Evolutionary conservation across 257 asterid species (phyloP).

Genomic region (Ophiorrhiza pumila): DNA sequence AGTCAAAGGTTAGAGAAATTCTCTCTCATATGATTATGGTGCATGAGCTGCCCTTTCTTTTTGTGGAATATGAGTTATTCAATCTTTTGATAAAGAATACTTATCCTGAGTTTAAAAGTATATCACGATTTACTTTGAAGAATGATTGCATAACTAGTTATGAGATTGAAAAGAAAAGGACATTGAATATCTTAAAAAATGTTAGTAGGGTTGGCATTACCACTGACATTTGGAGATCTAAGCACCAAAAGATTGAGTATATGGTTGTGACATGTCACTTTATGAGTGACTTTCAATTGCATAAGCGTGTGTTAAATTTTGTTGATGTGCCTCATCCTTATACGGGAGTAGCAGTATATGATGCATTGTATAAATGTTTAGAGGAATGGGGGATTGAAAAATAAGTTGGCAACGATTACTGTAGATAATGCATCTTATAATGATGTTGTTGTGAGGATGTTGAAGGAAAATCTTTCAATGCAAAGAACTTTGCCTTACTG

Average conservation of each 20-base stretch:
- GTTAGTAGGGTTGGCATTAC: neutral
- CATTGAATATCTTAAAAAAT: neutral
- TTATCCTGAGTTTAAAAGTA: too few relatives aligned
- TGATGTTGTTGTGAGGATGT: too few relatives aligned
- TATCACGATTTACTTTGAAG: too few relatives aligned
- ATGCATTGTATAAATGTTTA: neutral
- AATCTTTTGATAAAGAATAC: too few relatives aligned
- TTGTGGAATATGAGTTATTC: too few relatives aligned
- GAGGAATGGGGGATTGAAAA: constrained; percentile 9
- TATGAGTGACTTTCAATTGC: neutral
- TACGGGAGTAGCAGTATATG: neutral
- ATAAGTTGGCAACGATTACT: neutral
- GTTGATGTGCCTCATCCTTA: constrained; percentile 4
- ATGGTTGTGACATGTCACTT: constrained; percentile 2
- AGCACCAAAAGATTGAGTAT: too few relatives aligned
- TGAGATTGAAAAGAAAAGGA: neutral
- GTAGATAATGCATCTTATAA: neutral
- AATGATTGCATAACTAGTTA: neutral
- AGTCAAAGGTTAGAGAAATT: too few relatives aligned
- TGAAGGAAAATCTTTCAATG: too few relatives aligned
- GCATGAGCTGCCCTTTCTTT: too few relatives aligned
- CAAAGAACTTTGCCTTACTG: neutral
- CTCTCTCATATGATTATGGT: too few relatives aligned
- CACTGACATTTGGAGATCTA: neutral
- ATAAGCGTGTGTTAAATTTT: neutral